Conservation (phyloP, 176 grass and related monocot genomes). For the Carex scoparia region DNA sequence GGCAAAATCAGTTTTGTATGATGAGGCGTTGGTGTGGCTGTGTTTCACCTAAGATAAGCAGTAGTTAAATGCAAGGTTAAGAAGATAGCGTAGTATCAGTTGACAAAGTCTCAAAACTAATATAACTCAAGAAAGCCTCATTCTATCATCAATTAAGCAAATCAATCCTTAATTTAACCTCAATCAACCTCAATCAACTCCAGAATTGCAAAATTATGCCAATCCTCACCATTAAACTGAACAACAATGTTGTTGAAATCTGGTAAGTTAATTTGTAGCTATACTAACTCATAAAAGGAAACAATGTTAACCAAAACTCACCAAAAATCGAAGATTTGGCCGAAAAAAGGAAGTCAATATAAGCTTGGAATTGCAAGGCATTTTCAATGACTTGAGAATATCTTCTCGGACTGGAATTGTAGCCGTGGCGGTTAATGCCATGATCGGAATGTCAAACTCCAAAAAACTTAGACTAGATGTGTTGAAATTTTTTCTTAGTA, state of each 20-base stretch:
- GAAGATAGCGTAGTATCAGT: background rate
- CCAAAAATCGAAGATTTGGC: constrained; percentile 77
- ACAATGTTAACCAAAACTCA: constrained; percentile 35
- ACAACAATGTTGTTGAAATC: background rate
- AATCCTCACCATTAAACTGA: background rate
- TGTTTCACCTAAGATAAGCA: constrained; percentile 69
- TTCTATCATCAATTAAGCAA: background rate
- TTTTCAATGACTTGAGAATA: constrained; percentile 78
- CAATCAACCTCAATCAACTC: background rate
- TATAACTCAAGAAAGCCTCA: background rate
- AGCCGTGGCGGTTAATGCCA: constrained; percentile 93
- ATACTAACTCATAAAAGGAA: constrained; percentile 13
- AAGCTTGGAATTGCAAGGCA: constrained; percentile 43
- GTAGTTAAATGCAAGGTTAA: background rate
- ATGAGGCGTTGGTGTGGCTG: constrained; percentile 58
- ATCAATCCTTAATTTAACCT: background rate
- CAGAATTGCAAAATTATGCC: background rate
- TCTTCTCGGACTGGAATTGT: constrained; percentile 82
- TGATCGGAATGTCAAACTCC: constrained; percentile 78
- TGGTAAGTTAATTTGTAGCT: background rate
- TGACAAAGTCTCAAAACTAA: background rate
- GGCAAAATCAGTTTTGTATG: constrained; percentile 64
- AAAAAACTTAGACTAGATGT: constrained; percentile 57
- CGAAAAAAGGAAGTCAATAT: constrained; percentile 89
- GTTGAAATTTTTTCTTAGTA: constrained; percentile 77